Conservation (phyloP, 805 yeast genomes). For the Yueomyces sp. region DNA sequence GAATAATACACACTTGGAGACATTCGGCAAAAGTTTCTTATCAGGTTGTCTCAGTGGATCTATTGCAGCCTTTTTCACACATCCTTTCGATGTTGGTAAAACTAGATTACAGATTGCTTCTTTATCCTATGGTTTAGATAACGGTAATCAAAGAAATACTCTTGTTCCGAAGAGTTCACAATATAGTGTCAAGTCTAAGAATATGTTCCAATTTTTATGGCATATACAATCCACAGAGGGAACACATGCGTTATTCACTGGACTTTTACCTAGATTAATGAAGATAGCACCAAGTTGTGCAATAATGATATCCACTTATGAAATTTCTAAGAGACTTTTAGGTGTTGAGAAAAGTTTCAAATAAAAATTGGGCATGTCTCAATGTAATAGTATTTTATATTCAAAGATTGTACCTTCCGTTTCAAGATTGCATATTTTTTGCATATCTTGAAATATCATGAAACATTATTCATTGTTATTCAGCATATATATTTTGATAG, state of each 20-base stretch:
- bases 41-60: conserved; percentile 80
- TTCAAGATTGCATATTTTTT: too few relatives aligned
- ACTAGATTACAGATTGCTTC: conserved; percentile 70
- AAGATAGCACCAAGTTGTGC: conserved; percentile 98
- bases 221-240: conserved; percentile 67
- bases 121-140: neutral
- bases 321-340: conserved; percentile 45
- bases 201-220: conserved; percentile 53
- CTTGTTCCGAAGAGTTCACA: conserved; percentile 1
- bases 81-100: conserved; percentile 96
- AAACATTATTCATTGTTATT: too few relatives aligned
- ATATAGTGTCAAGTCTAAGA: conserved; percentile 17
- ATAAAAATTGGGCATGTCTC: too few relatives aligned
- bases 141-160: conserved; percentile 2
- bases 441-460: too few relatives aligned
- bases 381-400: too few relatives aligned
- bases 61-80: conserved; percentile 74
- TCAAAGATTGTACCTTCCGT: too few relatives aligned
- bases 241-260: conserved; percentile 69
- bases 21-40: conserved; percentile 49
- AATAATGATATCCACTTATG: conserved; percentile 93
- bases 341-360: neutral
- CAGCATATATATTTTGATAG: too few relatives aligned
- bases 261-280: conserved; percentile 71
- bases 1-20: neutral